Conservation (phyloP, 805 yeast species). For the Cyberlindnera nakhonratchasimensis region DNA sequence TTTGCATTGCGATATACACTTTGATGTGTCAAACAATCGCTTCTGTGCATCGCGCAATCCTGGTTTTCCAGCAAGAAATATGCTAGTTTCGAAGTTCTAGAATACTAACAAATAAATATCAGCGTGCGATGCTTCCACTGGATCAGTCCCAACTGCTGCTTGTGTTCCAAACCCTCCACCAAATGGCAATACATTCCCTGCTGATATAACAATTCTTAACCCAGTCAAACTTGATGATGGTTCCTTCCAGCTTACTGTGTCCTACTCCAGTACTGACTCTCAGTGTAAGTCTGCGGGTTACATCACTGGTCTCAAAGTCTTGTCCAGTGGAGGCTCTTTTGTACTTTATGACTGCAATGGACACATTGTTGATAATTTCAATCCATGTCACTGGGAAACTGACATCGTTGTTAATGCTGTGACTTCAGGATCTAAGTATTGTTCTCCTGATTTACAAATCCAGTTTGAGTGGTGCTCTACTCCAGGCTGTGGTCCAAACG, state of each 20-base stretch:
- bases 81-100: too few species aligned
- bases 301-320: background rate
- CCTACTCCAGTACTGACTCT: background rate
- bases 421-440: background rate
- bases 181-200: too few species aligned
- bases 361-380: background rate
- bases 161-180: background rate
- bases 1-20: too few species aligned
- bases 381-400: constrained; percentile 1
- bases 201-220: background rate
- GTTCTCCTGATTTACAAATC: background rate
- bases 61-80: too few species aligned
- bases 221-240: background rate
- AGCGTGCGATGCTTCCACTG: too few species aligned
- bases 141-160: background rate
- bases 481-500: background rate
- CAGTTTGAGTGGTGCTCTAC: background rate
- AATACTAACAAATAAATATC: too few species aligned
- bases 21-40: too few species aligned
- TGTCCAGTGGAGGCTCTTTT: background rate
- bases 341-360: background rate
- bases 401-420: background rate
- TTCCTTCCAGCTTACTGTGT: background rate
- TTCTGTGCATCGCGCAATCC: too few species aligned
- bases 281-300: background rate